These are phyloP conservation scores for Backusella tarrabulga DNA, from an alignment of 192 early-diverging fungal species.

Conservation along the genomic window DNA sequence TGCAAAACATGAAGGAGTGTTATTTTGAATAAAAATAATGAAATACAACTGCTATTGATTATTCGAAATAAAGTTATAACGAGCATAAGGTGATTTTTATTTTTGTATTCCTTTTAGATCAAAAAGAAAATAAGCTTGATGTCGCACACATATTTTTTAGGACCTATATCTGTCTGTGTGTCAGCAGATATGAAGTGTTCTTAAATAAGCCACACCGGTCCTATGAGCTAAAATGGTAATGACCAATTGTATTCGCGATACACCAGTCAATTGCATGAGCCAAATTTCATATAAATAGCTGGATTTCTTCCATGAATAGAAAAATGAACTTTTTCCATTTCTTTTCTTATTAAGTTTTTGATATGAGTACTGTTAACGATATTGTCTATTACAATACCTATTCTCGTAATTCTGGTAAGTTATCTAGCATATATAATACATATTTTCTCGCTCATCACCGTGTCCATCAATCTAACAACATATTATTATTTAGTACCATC, in stretches of 20 bases:
- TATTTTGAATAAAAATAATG: not conserved
- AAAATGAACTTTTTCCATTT: not conserved
- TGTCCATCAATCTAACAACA: not conserved
- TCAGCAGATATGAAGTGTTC: not conserved
- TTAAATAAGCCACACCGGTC: not conserved
- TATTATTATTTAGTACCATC: not conserved
- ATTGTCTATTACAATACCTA: not conserved
- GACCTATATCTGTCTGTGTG: not conserved
- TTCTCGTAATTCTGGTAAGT: not conserved
- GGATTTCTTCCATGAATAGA: not conserved
- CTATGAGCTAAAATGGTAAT: conserved; percentile 10
- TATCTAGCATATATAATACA: not conserved
- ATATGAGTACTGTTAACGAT: not conserved
- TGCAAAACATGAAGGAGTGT: not conserved
- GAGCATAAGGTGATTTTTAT: not conserved
- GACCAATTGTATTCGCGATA: not conserved
- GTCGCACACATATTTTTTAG: not conserved
- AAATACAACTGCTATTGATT: not conserved
- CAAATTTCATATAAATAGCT: not conserved
- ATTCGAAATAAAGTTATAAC: not conserved
- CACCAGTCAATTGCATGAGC: not conserved
- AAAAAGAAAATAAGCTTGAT: not conserved
- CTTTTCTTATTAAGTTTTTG: not conserved
- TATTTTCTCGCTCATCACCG: not conserved
- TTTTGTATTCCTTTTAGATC: not conserved